Evolutionary conservation across 2,329 filamentous ascomycete genomes (phyloP).

Genomic region (Alternaria brassicae): DNA sequence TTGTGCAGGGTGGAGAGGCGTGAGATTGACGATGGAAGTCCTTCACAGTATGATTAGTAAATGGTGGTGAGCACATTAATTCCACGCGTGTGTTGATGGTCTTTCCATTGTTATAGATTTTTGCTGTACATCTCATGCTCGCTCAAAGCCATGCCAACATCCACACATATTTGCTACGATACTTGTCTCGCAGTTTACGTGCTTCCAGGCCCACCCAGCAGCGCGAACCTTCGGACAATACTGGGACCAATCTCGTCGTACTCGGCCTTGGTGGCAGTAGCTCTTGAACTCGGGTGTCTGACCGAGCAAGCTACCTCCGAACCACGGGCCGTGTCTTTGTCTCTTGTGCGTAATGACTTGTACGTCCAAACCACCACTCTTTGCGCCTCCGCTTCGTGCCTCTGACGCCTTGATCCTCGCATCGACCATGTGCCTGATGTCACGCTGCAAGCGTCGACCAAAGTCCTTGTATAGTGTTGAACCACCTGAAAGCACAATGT

Average conservation of each 20-base stretch:
- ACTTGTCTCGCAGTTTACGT: slow-evolving; percentile 57
- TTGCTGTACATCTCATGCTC: slow-evolving; percentile 24
- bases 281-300: slow-evolving; percentile 98
- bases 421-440: slow-evolving; percentile 96
- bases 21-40: neutral
- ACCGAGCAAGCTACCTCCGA: slow-evolving; percentile 92
- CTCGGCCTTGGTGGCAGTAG: slow-evolving; percentile 79
- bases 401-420: slow-evolving; percentile 92
- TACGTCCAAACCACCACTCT: slow-evolving; percentile 92
- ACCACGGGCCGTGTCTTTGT: slow-evolving; percentile 97
- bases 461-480: slow-evolving; percentile 99
- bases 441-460: slow-evolving; percentile 90
- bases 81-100: slow-evolving; percentile 4
- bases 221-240: slow-evolving; percentile 92
- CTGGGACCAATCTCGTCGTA: slow-evolving; percentile 96
- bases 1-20: neutral
- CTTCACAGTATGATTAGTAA: neutral
- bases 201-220: slow-evolving; percentile 89
- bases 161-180: neutral
- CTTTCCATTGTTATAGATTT: slow-evolving; percentile 23
- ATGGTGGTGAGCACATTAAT: neutral
- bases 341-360: slow-evolving; percentile 98
- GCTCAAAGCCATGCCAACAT: slow-evolving; percentile 21
- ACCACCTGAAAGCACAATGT: slow-evolving; percentile 96
- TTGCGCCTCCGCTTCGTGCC: slow-evolving; percentile 86